phyloP scores from a whole-genome alignment of 2,329 filamentous ascomycete species.

The Trichophyton schoenleinii region DNA sequence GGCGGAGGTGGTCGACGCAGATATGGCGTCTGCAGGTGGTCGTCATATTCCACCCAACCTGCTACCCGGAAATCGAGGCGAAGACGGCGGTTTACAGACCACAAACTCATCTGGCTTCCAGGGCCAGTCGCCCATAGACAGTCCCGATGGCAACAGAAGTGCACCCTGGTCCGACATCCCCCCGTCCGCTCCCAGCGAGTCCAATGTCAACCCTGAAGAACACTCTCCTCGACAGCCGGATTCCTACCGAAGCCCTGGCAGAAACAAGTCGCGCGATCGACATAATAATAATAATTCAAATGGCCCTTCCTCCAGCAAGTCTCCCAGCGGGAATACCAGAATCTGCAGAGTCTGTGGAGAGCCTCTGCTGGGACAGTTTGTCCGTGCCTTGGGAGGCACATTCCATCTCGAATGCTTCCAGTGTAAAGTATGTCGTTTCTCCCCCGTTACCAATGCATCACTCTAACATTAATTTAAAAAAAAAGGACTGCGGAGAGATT shows the following conservation, averaged over 20 bases:
- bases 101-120: conserved; percentile 27
- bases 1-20: conserved; percentile 12
- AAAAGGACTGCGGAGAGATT: conserved; percentile 86
- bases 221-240: conserved; percentile 21
- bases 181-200: conserved; percentile 22
- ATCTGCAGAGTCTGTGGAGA: conserved; percentile 77
- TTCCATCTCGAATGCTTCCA: conserved; percentile 98
- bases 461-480: conserved; percentile 4
- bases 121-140: conserved; percentile 29
- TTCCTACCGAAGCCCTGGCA: conserved; percentile 20
- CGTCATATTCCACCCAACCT: conserved; percentile 30
- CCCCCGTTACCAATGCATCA: neutral
- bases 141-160: conserved; percentile 4
- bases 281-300: conserved; percentile 24
- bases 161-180: conserved; percentile 19
- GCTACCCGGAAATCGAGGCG: conserved; percentile 31
- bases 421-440: conserved; percentile 59
- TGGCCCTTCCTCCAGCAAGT: conserved; percentile 24
- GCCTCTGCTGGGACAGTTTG: conserved; percentile 84
- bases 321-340: conserved; percentile 33
- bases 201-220: conserved; percentile 11
- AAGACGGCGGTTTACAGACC: conserved; percentile 22
- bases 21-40: conserved; percentile 31
- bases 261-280: conserved; percentile 24
- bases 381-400: conserved; percentile 81